Conservation (phyloP, 805 yeast species). For the Starmerella powellii region DNA sequence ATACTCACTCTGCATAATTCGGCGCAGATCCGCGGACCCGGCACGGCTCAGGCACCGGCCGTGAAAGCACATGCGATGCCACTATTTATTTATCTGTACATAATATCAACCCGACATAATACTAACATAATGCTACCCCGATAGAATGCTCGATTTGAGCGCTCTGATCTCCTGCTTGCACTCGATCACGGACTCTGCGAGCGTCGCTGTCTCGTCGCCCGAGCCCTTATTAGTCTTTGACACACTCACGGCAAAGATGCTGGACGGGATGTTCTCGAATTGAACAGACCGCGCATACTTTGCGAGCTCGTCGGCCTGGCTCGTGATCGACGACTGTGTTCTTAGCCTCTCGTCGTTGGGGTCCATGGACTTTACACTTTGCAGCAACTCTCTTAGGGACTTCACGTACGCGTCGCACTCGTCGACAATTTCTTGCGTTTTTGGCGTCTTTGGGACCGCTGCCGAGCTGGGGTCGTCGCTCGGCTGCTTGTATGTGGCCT, state of each 20-base stretch:
- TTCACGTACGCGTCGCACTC: not conserved
- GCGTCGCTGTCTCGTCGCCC: not conserved
- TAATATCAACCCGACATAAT: not conserved
- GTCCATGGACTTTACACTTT: constrained; percentile 1
- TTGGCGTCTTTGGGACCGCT: not conserved
- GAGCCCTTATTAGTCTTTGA: not conserved
- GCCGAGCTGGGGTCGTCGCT: not conserved
- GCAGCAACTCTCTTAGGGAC: constrained; percentile 4
- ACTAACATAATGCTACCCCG: no score
- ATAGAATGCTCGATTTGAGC: constrained; percentile 12
- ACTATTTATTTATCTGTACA: not conserved
- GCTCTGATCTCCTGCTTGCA: constrained; percentile 16
- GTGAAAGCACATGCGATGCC: no score
- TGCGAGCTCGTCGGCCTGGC: constrained; percentile 15
- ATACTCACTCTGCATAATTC: not conserved
- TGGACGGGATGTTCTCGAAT: constrained; percentile 10
- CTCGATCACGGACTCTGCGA: constrained; percentile 5
- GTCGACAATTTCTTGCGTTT: not conserved
- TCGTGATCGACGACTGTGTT: constrained; percentile 1
- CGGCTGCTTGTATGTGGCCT: not conserved
- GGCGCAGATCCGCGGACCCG: no score
- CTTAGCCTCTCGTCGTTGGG: constrained; percentile 4
- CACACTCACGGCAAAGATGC: not conserved
- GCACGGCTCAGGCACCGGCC: no score
- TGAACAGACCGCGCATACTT: constrained; percentile 9